Base-by-base conservation (phyloP, 179 eudicot species). In the Beta lomatogona region DNA sequence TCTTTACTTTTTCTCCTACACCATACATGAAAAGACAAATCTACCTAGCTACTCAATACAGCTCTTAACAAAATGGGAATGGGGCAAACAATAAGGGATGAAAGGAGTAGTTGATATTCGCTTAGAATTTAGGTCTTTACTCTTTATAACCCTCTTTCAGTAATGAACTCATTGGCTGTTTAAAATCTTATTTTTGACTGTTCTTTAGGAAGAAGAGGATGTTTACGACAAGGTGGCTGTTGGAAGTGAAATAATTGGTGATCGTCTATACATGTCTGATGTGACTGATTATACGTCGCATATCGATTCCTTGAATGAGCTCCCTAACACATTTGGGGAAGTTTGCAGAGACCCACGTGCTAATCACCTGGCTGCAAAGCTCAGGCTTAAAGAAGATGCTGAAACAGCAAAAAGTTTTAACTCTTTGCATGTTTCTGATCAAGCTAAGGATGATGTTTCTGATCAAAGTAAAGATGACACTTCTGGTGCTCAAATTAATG, bases 301-400 rank as follows among this genome's bases (percentile, higher is more conserved):
- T 80, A 46, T 78, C 57, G 71, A 72, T 61, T 68, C 81, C 54
- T 78, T 54, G 63, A 64, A 71, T 77, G 92, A 89, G 83, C 88
- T 90, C 79, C 97, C 94, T 21, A 79, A 7, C 67, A 64, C 91
- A 64, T 89, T 90, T 64, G 76, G 71, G 83, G 88, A 86, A 67
- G 86, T 78, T 61, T 12, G 86, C 4, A 90, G 82, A 73, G 91
- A 90, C 82, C 91, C 91, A 63, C 91, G 90, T 44, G 93, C 93
- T 21, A 86, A 90, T 82, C 93, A 87, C 81, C 46, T 82, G 70
- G 93, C 93, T 81, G 93, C 90, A 66, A 83, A 86, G 82, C 88
- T 87, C 44, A 83, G 93, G 85, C 90, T 90, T 61, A 83, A 86
- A 87, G 93, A 90, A 85, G 93, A 90, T 71, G 88, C 89, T 5